Evolutionary conservation across 192 early-diverging fungal genomes (phyloP).

Genomic region (Linderina pennispora): DNA sequence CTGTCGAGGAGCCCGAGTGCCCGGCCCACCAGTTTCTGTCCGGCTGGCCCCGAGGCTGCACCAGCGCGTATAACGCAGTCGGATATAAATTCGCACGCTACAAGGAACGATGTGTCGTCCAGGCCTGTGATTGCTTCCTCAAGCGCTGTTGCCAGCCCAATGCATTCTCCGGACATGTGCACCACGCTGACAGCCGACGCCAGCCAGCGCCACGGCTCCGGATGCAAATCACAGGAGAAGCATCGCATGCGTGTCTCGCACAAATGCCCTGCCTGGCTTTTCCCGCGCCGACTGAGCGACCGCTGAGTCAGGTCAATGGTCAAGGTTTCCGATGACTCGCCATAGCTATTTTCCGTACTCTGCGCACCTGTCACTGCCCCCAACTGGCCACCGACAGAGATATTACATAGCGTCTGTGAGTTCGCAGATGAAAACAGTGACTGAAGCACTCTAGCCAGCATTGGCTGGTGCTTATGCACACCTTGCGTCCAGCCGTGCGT

Average conservation of each 20-base stretch:
- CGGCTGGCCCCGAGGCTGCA: no score
- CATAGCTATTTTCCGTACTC: neutral
- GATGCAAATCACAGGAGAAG: neutral
- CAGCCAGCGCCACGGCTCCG: conserved; percentile 7
- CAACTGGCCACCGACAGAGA: no score
- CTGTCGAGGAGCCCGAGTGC: conserved; percentile 20
- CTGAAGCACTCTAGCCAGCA: no score
- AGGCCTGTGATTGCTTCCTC: conserved; percentile 1
- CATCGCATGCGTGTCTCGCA: conserved; percentile 22
- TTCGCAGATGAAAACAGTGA: no score
- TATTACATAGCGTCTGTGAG: no score
- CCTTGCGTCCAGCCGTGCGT: no score
- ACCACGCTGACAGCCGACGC: no score
- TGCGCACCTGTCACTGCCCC: no score
- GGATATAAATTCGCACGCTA: conserved; percentile 15
- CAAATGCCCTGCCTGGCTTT: neutral
- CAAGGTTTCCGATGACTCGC: conserved; percentile 1
- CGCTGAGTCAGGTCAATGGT: conserved; percentile 3
- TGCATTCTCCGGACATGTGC: no score
- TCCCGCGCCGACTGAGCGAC: neutral
- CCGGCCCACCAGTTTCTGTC: conserved; percentile 22
- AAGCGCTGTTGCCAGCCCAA: no score
- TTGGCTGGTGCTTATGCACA: no score
- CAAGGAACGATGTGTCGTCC: conserved; percentile 15
- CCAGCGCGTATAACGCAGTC: conserved; percentile 6